Evolutionary conservation across 75 land plant species (phyloP), one percentile per base, ranked within the genome.

Genomic region (Cryptomeria japonica): DNA sequence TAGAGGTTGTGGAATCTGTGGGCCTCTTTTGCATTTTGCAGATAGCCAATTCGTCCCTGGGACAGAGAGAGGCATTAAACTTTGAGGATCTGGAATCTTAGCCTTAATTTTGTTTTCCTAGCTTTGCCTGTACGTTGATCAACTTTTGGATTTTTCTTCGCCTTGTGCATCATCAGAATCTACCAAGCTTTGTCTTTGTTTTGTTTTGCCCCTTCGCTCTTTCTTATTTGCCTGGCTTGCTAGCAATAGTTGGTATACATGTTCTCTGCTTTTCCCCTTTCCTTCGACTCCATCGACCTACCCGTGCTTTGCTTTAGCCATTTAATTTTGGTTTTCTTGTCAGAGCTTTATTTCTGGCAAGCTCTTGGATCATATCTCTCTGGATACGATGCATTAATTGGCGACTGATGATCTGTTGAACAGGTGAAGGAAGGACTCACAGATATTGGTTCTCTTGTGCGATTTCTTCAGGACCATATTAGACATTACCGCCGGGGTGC

Each of bases 1-100:
- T n/a, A n/a, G n/a, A n/a, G n/a, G n/a, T 82, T 82, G 84, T 46
- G 49, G 84, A 82, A 82, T 82, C 84, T 79, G 55, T 68, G 84
- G 53, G 15, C 84, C 28, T 44, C 51, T 82, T 46, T 82, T 44
- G 84, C 84, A 34, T 46, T 41, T 44, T 46, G 37, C 32, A 82
- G 84, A 82, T 82, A 82, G 34, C 84, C 84, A 82, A n/a, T 82
- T 44, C 49, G 28, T 51, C 55, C 55, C 55, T 51, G 55, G 14
- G 55, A 79, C 42, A 22, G 38, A 80, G 38, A 46, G 34, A 25
- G 84, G 3, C 32, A 44, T 4, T 46, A 3, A 46, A 28, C 31
- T 28, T 82, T 46, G 84, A n/a, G 84, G 84, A 82, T 82, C 84
- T 82, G 84, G 84, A 82, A 82, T 82, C 84, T 82, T 82, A 0